phyloP scores from a whole-genome alignment of 1,284 basidiomycete genomes.

The Naganishia albida region DNA sequence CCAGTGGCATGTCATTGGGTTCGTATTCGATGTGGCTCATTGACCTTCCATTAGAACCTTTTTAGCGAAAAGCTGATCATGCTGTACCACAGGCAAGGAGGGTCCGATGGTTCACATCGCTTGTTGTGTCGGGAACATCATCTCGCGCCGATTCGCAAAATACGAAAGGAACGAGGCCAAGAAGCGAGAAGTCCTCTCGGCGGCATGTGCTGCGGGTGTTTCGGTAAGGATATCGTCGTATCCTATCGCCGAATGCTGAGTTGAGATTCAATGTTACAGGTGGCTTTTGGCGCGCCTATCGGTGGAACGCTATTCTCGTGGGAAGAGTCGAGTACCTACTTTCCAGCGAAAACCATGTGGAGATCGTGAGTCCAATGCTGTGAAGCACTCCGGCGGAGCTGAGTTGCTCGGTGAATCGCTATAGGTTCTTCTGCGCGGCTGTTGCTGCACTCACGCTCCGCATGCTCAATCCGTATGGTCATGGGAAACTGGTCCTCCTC shows the following conservation, averaged over 20 bases:
- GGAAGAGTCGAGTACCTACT: constrained; percentile 61
- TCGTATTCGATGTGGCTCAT: constrained; percentile 29
- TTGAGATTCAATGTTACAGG: too few species aligned
- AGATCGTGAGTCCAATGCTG: constrained; percentile 62
- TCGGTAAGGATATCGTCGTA: too few species aligned
- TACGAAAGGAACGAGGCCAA: constrained; percentile 96
- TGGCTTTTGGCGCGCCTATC: constrained; percentile 86
- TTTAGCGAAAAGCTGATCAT: background rate
- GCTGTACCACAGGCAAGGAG: constrained; percentile 66
- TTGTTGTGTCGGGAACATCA: constrained; percentile 90
- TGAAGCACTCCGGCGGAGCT: background rate
- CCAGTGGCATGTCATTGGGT: constrained; percentile 84
- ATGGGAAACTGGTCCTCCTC: constrained; percentile 57
- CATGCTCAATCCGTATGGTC: constrained; percentile 85
- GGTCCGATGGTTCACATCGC: constrained; percentile 97
- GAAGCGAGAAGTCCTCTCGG: constrained; percentile 85
- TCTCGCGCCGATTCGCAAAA: constrained; percentile 81
- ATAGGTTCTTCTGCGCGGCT: constrained; percentile 88
- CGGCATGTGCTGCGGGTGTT: constrained; percentile 72
- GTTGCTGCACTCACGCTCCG: constrained; percentile 85
- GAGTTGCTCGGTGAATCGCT: background rate
- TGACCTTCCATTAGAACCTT: too few species aligned
- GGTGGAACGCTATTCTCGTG: constrained; percentile 60
- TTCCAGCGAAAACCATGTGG: constrained; percentile 93
- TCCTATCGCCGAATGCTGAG: too few species aligned